Base-by-base conservation (phyloP, 495 filamentous ascomycete genomes). In the Platismatia glauca region DNA sequence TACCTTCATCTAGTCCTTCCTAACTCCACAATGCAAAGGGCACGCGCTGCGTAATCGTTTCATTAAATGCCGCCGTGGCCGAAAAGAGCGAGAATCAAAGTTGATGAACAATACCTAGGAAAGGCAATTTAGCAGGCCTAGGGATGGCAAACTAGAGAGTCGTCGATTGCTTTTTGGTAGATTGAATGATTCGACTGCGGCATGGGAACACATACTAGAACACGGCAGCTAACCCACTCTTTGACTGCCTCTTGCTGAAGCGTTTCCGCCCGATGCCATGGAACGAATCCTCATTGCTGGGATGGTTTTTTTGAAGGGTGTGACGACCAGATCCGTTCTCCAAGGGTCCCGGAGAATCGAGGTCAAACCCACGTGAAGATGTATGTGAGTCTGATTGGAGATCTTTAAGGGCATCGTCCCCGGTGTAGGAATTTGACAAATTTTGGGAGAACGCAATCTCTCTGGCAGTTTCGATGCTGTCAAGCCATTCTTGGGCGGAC, bases 211-310 rank as follows among this genome's bases (percentile, higher is more conserved):
- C 7, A 20, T 15, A 12, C 81, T 73, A 93, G 69, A 93, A 91
- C 37, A 89, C 88, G 41, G 91, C 86, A 16, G 90, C 89, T 33
- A 96, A 79, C 24, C 91, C 91, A 70, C 88, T 94, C 76, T 95
- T 96, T 11, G 88, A 91, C 74, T 94, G 89, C 63, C 92, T 80
- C 71, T 89, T 89, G 73, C 89, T 93, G 74, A 97, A 97, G 39
- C 91, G 80, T 72, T 95, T 90, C 58, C 84, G 82, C 67, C 82
- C 81, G 33, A 67, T 67, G n/a, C 50, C 50, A 11, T 53, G 50
- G 29, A 63, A 63, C 18, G 76, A 76, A 5, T 67, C 61, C 12
- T 61, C 13, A 16, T 53, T 53, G 74, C 65, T 59, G 71, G 69
- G 27, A 60, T 58, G 55, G 3, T 58, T 57, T 22, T 63, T 63